Evolutionary conservation across 202 grass and related monocot species (phyloP), one percentile per base, ranked within the genome.

Genomic region (Setaria viridis): DNA sequence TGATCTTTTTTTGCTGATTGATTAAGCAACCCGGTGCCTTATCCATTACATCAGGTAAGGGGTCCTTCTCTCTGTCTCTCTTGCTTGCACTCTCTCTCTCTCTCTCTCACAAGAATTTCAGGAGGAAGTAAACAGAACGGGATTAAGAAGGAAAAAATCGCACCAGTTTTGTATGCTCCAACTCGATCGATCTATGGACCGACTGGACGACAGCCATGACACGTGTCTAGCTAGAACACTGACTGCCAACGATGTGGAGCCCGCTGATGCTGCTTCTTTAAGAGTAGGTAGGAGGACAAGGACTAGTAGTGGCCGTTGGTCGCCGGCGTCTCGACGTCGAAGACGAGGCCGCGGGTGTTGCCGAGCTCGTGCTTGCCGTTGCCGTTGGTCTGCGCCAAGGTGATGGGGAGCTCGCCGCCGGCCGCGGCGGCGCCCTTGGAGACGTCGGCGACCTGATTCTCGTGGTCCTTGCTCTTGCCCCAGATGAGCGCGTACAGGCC

Each of bases 401-500:
- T 85, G 45, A 94, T 63, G 1, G 90, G 94, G 50, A 97, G 86
- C 54, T 94, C 88, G 20, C 20, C 50, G 43, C 20, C 50, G 43
- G 54, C n/a, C 25, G 53, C 42, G 0, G 67, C 58, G 10, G 13
- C 13, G 67, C 25, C 82, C 55, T 63, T 89, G 82, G 66, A 67
- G 68, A 48, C 83, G 17, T 89, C 84, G 15, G 64, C 48, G 17
- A 47, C 41, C 80, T 86, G 82, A 85, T 57, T 77, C 57, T 87
- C 34, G 7, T 91, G 43, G 86, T 97, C 92, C 66, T 82, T 89
- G 86, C 88, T 80, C 84, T 86, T 89, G 84, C 94, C 94, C 94
- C 94, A 97, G 60, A 97, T 92, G 77, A 97, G 80, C 39, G 79
- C 81, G 82, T 97, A 97, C 25, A 97, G 88, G 49, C 94, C 94